These are phyloP conservation scores for Gymnopilus dilepis DNA, from an alignment of 768 basidiomycete genomes.

Conservation along the genomic window DNA sequence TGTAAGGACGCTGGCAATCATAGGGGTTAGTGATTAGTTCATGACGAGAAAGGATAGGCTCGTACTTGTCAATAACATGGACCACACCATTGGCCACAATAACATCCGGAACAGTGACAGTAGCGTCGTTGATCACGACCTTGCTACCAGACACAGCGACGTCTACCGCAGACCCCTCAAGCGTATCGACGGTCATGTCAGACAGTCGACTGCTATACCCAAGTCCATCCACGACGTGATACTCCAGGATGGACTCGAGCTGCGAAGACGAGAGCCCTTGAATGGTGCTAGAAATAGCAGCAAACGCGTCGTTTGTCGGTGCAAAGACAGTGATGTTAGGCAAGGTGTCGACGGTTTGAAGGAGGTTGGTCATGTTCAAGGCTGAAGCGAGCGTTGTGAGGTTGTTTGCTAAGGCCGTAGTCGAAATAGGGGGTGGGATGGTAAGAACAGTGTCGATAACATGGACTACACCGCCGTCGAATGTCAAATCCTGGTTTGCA, in stretches of 20 bases:
- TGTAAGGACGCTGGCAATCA: not conserved
- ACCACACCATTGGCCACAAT: slow-evolving; percentile 15
- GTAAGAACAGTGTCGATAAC: slow-evolving; percentile 12
- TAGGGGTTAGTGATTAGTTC: not conserved
- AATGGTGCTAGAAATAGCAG: slow-evolving; percentile 8
- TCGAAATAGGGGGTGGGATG: slow-evolving; percentile 9
- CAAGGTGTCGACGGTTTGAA: not conserved
- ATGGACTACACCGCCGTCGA: slow-evolving; percentile 11
- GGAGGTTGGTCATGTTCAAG: not conserved
- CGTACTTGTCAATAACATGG: slow-evolving; percentile 14
- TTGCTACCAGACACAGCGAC: slow-evolving; percentile 1
- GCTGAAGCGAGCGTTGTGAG: slow-evolving; percentile 10
- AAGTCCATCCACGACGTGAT: slow-evolving; percentile 11
- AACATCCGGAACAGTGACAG: slow-evolving; percentile 11
- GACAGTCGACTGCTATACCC: slow-evolving; percentile 13
- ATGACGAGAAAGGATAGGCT: not conserved
- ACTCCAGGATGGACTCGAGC: slow-evolving; percentile 10
- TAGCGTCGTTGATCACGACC: slow-evolving; percentile 12
- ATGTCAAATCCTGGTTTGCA: slow-evolving; percentile 2
- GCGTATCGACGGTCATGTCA: not conserved
- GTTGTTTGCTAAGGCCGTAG: slow-evolving; percentile 7
- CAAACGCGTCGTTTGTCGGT: slow-evolving; percentile 9
- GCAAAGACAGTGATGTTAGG: slow-evolving; percentile 16
- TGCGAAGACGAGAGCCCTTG: slow-evolving; percentile 1
- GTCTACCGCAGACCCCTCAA: slow-evolving; percentile 8